Percentiles rank a stretch among this genome's conserved stretches.
Evolutionary conservation across 169 alveolate genomes (phyloP).

Genomic region (Perkinsus marinus): DNA sequence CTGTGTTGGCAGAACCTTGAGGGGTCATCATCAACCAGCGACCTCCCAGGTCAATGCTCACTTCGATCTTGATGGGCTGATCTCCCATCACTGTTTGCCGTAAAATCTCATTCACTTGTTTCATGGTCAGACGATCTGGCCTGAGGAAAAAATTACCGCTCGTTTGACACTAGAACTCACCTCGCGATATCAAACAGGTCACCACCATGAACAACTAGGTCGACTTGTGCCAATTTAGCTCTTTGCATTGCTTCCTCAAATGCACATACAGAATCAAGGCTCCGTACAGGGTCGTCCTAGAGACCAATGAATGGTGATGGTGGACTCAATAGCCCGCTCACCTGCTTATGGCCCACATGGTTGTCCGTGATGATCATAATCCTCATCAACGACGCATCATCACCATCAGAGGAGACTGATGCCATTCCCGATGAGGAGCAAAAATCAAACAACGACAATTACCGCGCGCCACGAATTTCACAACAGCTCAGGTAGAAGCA

Average conservation of each 20-base stretch:
- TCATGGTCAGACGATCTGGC: background rate
- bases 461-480: background rate
- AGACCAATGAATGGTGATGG: background rate
- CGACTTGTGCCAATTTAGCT: conserved; percentile 55
- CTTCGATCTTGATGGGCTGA: conserved; percentile 29
- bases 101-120: conserved; percentile 4
- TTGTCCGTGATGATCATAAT: conserved; percentile 78
- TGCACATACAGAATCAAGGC: conserved; percentile 73
- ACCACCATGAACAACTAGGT: conserved; percentile 76
- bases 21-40: background rate
- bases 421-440: background rate
- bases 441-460: background rate
- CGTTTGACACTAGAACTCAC: conserved; percentile 41
- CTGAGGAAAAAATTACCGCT: conserved; percentile 12
- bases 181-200: conserved; percentile 74
- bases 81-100: conserved; percentile 41
- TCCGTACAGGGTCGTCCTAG: conserved; percentile 36
- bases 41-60: background rate
- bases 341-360: conserved; percentile 78
- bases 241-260: conserved; percentile 75
- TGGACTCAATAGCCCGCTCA: conserved; percentile 30
- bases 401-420: background rate
- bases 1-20: background rate
- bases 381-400: conserved; percentile 30
- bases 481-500: too few relatives aligned